Evolutionary conservation across 1,284 basidiomycete genomes (phyloP), one percentile per base, ranked within the genome.

Genomic region (Sanguinoderma infundibulare): DNA sequence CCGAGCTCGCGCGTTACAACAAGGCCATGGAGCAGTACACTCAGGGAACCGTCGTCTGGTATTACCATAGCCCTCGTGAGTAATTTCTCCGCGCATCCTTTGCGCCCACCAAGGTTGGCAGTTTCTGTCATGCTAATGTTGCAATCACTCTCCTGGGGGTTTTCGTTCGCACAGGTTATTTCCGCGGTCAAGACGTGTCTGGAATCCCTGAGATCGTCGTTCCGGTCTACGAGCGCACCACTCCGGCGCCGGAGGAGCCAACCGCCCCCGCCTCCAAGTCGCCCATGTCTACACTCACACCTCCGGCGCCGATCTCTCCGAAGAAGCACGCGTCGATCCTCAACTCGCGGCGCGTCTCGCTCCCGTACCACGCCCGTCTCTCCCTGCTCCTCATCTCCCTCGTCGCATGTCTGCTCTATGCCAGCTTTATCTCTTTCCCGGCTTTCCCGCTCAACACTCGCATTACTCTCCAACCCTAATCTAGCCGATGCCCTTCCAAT

Each of bases 11-110:
- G 6, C 69, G 67, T 12, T 82, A 82, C 68, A 63, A 78, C 58
- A 67, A 68, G 38, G 79, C 77, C 1, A 67, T 83, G 12, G 82
- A 83, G 65, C 74, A 81, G 60, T 83, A 80, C 67, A 77, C 78
- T 1, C 82, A 83, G 61, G 81, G 82, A 17, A 81, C 79, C 5
- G 75, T 82, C 7, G 66, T 81, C 39, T 83, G 82, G 82, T 81
- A 80, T 58, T 82, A 81, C 51, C 70, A 75, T 8, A 78, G 77
- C 61, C 76, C 78, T 34, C 70, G 77, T 79, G 64, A 67, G 66
- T 50, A 1, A n/a, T 24, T 32, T 15, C n/a, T 24, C n/a, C n/a
- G n/a, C n/a, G n/a, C n/a, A n/a, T n/a, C n/a, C n/a, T n/a, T n/a
- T n/a, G n/a, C n/a, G n/a, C n/a, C n/a, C n/a, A n/a, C n/a, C n/a